A percentile compares a stretch with the other conserved stretches of the same genome.
phyloP scores from a whole-genome alignment of 306 rosid species.

The Leucaena leucocephala region DNA sequence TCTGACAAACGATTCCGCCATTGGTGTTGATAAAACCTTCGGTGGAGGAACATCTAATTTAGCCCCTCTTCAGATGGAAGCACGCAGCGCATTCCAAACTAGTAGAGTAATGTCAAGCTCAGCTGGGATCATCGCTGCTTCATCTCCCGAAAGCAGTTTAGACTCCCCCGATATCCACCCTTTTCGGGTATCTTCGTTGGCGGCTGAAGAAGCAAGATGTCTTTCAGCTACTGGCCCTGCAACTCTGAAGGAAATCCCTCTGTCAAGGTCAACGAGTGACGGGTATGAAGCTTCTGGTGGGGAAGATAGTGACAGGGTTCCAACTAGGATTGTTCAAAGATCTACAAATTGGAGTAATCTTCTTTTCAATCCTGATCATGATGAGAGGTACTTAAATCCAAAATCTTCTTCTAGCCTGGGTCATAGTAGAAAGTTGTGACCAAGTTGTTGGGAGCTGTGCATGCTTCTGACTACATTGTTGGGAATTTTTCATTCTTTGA shows the following conservation, averaged over 20 bases:
- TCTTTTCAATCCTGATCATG: constrained; percentile 63
- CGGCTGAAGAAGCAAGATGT: constrained; percentile 70
- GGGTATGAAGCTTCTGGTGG: constrained; percentile 99
- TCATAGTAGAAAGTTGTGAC: constrained; percentile 57
- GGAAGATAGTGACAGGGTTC: constrained; percentile 87
- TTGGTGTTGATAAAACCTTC: constrained; percentile 50
- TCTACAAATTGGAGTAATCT: constrained; percentile 70
- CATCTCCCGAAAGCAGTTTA: constrained; percentile 92
- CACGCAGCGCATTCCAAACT: constrained; percentile 72
- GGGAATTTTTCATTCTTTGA: constrained; percentile 65
- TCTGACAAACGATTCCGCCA: constrained; percentile 49
- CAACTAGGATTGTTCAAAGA: constrained; percentile 71
- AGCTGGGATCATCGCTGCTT: constrained; percentile 53
- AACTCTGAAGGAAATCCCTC: constrained; percentile 61
- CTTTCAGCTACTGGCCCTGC: constrained; percentile 51
- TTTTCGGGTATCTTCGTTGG: constrained; percentile 63
- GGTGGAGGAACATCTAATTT: constrained; percentile 51
- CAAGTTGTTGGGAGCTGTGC: constrained; percentile 32
- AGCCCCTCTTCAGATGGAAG: constrained; percentile 87
- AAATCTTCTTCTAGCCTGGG: constrained; percentile 53
- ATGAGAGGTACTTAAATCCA: constrained; percentile 52
- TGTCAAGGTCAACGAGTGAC: constrained; percentile 92
- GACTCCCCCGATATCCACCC: constrained; percentile 94
- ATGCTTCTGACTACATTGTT: constrained; percentile 40
- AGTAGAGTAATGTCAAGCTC: constrained; percentile 66